Conservation (phyloP, 23 red algal genomes). For the Gracilaria vermiculophylla region DNA sequence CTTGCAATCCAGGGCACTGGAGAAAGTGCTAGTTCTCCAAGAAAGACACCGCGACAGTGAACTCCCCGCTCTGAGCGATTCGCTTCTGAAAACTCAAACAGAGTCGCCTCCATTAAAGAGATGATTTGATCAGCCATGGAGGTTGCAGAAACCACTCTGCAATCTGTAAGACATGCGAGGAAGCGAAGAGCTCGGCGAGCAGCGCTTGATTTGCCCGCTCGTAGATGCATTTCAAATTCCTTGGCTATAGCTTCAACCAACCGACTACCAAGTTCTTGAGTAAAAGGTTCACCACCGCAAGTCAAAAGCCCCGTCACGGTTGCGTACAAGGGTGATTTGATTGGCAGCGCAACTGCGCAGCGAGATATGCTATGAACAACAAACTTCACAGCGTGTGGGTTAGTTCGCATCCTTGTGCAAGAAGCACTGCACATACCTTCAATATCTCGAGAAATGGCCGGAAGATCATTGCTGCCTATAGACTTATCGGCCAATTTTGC, state of each 20-base stretch:
- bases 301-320: constrained; percentile 62
- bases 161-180: constrained; percentile 68
- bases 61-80: constrained; percentile 58
- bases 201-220: constrained; percentile 36
- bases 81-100: constrained; percentile 49
- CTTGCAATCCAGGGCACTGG: constrained; percentile 48
- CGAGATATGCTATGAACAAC: constrained; percentile 37
- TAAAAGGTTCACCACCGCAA: constrained; percentile 19
- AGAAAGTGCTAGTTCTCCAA: constrained; percentile 65
- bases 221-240: constrained; percentile 31
- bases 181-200: constrained; percentile 82
- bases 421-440: constrained; percentile 19
- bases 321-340: constrained; percentile 66
- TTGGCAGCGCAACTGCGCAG: constrained; percentile 52
- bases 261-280: constrained; percentile 30
- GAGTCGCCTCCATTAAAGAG: constrained; percentile 45
- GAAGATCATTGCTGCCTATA: neutral
- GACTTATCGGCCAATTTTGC: constrained; percentile 13
- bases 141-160: constrained; percentile 29
- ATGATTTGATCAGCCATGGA: constrained; percentile 50
- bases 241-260: constrained; percentile 25
- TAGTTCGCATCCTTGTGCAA: constrained; percentile 14
- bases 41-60: constrained; percentile 64
- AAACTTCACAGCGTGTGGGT: constrained; percentile 9
- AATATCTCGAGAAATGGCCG: neutral